Evolutionary conservation across 2,329 filamentous ascomycete species (phyloP).

Genomic region (Aspergillus ustus): DNA sequence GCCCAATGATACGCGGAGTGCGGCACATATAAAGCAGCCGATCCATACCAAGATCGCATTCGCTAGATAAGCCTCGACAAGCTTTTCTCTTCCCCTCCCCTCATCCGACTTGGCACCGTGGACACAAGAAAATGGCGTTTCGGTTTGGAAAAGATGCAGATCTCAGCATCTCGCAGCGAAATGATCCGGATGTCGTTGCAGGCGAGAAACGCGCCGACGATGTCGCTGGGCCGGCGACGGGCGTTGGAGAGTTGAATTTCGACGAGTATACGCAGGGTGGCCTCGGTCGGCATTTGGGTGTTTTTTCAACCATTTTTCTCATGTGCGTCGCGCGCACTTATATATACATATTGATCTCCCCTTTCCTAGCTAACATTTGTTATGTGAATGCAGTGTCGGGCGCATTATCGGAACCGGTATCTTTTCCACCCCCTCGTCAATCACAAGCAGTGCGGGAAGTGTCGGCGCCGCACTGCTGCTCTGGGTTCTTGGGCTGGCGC

Average conservation of each 20-base stretch:
- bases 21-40: background rate
- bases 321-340: background rate
- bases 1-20: background rate
- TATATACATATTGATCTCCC: background rate
- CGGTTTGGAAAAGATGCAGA: background rate
- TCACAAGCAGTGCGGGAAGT: conserved; percentile 59
- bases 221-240: background rate
- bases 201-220: background rate
- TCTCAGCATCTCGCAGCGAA: background rate
- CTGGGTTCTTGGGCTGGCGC: conserved; percentile 58
- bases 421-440: conserved; percentile 62
- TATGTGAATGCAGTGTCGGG: background rate
- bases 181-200: background rate
- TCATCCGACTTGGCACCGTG: background rate
- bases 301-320: conserved; percentile 4
- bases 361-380: background rate
- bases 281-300: conserved; percentile 10
- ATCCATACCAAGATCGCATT: background rate
- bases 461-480: conserved; percentile 60
- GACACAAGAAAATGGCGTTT: background rate
- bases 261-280: conserved; percentile 11
- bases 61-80: background rate
- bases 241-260: conserved; percentile 1
- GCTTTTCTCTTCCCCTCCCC: background rate
- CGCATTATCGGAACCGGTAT: conserved; percentile 19